Evolutionary conservation across 2,329 filamentous ascomycete genomes (phyloP), one percentile per base, ranked within the genome.

Genomic region (Cladosporium austrohemisphaericum): DNA sequence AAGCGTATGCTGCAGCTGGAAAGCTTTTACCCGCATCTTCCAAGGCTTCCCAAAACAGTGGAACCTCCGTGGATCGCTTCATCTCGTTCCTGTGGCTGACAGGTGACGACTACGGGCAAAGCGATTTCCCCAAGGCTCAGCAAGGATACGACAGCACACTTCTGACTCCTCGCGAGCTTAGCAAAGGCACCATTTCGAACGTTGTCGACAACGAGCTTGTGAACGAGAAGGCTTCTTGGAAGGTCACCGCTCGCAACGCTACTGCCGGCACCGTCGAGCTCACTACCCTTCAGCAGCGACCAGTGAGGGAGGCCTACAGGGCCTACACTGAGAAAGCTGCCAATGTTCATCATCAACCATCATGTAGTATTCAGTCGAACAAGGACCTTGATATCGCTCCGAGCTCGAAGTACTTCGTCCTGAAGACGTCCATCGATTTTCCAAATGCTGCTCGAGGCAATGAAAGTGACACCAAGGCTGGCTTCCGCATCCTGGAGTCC

Each of bases 121-220:
- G 63, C 1, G 57, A 62, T 32, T 71, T 72, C 48, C 70, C 71
- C 2, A 68, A 64, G 16, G 16, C 55, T 0, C 70, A 72, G 55
- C 71, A 73, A 51, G 72, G 72, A 37, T 74, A 71, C 71, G 70
- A 69, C 1, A 70, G 71, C 2, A 64, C 69, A 1, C 61, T 75
- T 11, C 56, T 73, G 1, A 65, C 74, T 1, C 70, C 71, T 0
- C 65, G 72, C 1, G 70, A 75, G 56, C 56, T 75, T 28, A 70
- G 65, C 37, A 59, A 70, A 1, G 68, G 71, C 2, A 68, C 65
- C 38, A 66, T 74, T 13, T 13, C 32, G 19, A 65, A 70, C 11
- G 71, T 74, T 11, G 60, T 72, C 4, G 64, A 72, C 29, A 73
- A 73, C 44, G 62, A 64, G 11, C 66, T 73, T 1, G 55, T 65